Evolutionary conservation across 495 filamentous ascomycete species (phyloP), one percentile per base, ranked within the genome.

Genomic region (Xylaria intraflava): DNA sequence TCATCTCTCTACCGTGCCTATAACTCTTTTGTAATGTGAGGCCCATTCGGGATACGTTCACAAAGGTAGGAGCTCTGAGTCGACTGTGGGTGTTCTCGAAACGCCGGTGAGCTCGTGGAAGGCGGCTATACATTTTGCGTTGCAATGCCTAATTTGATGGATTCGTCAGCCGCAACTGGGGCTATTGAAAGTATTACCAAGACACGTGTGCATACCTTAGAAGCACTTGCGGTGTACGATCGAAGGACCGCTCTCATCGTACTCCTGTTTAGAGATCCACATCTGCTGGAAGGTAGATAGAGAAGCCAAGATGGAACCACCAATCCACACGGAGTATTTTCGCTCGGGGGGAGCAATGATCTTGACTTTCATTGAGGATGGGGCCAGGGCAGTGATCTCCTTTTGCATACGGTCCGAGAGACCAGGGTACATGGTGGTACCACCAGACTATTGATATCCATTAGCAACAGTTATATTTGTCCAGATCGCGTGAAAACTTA

Each of bases 261-360:
- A 97, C 83, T 97, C 93, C 81, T 98, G 93, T 89, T 98, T 98
- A 60, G 93, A 98, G 86, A 98, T 97, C 93, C 93, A 98, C 94
- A 98, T 98, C 81, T 97, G 93, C 80, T 98, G 93, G 90, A 97
- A 97, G 78, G 93, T 97, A 55, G 93, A 98, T 60, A 98, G 89
- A 58, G 93, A 98, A 61, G 93, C 93, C 70, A 98, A 78, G 73
- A 98, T 98, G 74, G 93, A 98, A 83, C 93, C 93, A 90, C 93
- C 93, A 74, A 98, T 98, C 93, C 93, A 98, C 81, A 98, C 93
- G 57, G 93, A 97, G 79, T 97, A 98, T 75, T 96, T 95, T 65
- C 93, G 82, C 79, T 98, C 93, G 24, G 93, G 91, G 57, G 93
- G 93, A 62, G 93, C 93, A 65, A 95, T 95, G 65, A 98, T 98